Evolutionary conservation across 345 rosid species (phyloP).

Genomic region (Isatis tinctoria): DNA sequence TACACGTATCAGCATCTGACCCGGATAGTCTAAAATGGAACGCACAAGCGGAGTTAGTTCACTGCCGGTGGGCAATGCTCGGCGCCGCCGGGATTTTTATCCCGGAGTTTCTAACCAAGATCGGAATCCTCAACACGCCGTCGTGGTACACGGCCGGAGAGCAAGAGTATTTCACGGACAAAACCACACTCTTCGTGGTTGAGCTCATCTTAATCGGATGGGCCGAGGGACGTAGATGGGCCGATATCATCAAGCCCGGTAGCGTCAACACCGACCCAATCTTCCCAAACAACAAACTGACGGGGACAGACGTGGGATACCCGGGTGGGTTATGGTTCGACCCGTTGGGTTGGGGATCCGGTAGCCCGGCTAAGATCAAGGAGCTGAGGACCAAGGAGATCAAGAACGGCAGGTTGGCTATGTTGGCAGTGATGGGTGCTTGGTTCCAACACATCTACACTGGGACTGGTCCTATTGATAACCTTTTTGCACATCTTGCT

Average conservation of each 20-base stretch:
- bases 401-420: constrained; percentile 91
- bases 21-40: constrained; percentile 93
- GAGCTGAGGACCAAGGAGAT: constrained; percentile 96
- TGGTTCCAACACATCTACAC: constrained; percentile 99
- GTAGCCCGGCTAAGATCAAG: constrained; percentile 77
- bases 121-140: constrained; percentile 86
- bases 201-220: constrained; percentile 88
- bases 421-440: constrained; percentile 99
- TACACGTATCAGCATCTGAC: constrained; percentile 61
- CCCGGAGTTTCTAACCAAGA: constrained; percentile 86
- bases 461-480: constrained; percentile 94
- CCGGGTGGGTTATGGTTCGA: constrained; percentile 99
- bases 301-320: constrained; percentile 95
- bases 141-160: constrained; percentile 95
- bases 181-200: constrained; percentile 73
- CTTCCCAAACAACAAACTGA: constrained; percentile 96
- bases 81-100: constrained; percentile 97
- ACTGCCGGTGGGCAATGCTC: constrained; percentile 98
- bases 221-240: constrained; percentile 99
- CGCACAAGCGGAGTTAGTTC: constrained; percentile 81
- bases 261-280: constrained; percentile 93
- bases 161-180: constrained; percentile 83
- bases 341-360: constrained; percentile 92
- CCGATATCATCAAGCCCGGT: constrained; percentile 92
- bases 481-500: constrained; percentile 92